These are phyloP conservation scores for Eleusine indica DNA, from an alignment of 176 grass and related monocot genomes.

Conservation along the genomic window DNA sequence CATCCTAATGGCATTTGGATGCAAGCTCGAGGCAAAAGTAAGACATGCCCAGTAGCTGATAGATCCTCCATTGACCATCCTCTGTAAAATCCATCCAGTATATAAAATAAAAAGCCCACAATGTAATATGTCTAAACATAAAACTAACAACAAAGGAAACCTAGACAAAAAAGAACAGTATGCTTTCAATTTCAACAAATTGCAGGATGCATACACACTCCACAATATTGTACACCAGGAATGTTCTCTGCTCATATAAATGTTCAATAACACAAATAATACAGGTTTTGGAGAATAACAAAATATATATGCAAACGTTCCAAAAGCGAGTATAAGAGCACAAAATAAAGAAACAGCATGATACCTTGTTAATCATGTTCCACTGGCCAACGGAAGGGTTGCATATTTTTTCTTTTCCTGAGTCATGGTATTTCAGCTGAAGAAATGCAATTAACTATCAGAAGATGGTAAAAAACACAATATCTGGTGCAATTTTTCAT, in stretches of 20 bases:
- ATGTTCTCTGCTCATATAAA: background rate
- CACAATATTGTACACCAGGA: background rate
- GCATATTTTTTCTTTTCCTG: conserved; percentile 65
- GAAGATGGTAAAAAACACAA: background rate
- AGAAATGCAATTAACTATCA: background rate
- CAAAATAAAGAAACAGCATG: background rate
- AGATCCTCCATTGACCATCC: conserved; percentile 55
- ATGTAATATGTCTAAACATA: background rate
- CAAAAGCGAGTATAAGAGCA: background rate
- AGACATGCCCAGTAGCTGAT: conserved; percentile 58
- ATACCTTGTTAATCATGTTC: conserved; percentile 93
- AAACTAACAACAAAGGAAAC: too few species aligned
- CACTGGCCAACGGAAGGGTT: conserved; percentile 71
- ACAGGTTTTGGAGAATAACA: background rate
- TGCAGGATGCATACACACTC: background rate
- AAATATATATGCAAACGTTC: background rate
- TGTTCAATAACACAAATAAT: background rate
- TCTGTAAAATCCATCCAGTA: conserved; percentile 20
- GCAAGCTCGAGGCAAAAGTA: conserved; percentile 46
- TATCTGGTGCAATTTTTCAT: background rate
- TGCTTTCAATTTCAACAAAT: background rate
- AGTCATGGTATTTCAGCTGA: conserved; percentile 90
- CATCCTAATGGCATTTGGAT: conserved; percentile 23
- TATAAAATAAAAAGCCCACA: background rate
- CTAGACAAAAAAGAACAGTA: background rate